phyloP scores from a whole-genome alignment of 1,284 basidiomycete species.

The Ceratobasidium theobromae region DNA sequence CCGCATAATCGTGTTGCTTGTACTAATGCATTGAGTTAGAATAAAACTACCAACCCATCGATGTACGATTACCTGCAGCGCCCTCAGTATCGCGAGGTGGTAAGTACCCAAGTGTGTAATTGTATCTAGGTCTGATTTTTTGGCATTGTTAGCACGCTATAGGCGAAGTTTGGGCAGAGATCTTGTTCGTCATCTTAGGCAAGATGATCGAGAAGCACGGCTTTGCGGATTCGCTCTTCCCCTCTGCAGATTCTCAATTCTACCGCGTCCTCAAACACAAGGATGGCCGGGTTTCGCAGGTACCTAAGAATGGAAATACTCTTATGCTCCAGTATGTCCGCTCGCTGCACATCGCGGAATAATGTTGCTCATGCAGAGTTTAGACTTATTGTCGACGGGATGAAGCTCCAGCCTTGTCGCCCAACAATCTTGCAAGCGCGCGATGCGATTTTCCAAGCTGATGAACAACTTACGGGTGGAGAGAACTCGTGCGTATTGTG shows the following conservation, averaged over 20 bases:
- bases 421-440: slow-evolving; percentile 91
- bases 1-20: not conserved
- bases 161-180: slow-evolving; percentile 56
- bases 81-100: slow-evolving; percentile 45
- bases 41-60: slow-evolving; percentile 51
- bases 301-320: slow-evolving; percentile 57
- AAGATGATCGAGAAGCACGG: slow-evolving; percentile 49
- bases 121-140: not conserved
- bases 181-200: slow-evolving; percentile 50
- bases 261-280: slow-evolving; percentile 42
- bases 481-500: slow-evolving; percentile 91
- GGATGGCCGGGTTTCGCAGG: slow-evolving; percentile 43
- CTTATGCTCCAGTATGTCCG: slow-evolving; percentile 46
- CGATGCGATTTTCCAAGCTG: slow-evolving; percentile 90
- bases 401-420: slow-evolving; percentile 62
- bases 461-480: slow-evolving; percentile 84
- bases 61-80: slow-evolving; percentile 57
- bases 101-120: not conserved
- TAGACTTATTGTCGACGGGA: slow-evolving; percentile 52
- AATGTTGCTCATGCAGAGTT: not conserved
- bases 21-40: slow-evolving; percentile 36
- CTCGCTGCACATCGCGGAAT: not conserved
- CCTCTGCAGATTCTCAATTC: slow-evolving; percentile 42
- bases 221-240: slow-evolving; percentile 50
- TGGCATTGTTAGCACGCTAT: slow-evolving; percentile 44